These are phyloP conservation scores for Erythrophleum ivorense DNA, from an alignment of 331 rosid species.

Conservation along the genomic window DNA sequence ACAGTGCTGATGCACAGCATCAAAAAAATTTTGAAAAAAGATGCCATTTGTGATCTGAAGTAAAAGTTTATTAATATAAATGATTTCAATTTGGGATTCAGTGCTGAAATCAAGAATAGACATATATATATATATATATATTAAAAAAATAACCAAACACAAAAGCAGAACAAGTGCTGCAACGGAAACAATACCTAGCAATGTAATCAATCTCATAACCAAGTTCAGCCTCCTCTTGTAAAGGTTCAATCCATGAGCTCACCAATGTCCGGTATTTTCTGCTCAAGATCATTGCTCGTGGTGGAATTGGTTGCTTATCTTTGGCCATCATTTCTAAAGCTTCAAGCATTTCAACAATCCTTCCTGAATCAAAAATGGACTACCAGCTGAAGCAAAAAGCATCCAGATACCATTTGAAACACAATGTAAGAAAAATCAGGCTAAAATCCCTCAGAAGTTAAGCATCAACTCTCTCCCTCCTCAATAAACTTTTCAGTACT, in stretches of 20 bases:
- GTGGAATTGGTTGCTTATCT: constrained; percentile 80
- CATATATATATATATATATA: not conserved
- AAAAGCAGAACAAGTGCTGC: constrained; percentile 20
- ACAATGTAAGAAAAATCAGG: not conserved
- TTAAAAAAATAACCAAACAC: constrained; percentile 19
- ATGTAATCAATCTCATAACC: constrained; percentile 96
- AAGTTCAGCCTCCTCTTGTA: constrained; percentile 96
- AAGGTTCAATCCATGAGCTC: constrained; percentile 99
- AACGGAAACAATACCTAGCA: constrained; percentile 70
- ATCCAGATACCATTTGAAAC: constrained; percentile 24
- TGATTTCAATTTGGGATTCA: constrained; percentile 20
- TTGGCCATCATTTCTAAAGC: constrained; percentile 84
- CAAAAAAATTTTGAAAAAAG: not conserved
- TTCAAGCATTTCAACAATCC: constrained; percentile 85
- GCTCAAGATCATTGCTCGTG: constrained; percentile 95
- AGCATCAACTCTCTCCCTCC: not conserved
- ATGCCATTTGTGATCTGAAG: not conserved
- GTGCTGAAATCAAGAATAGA: constrained; percentile 17
- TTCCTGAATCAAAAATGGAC: constrained; percentile 62
- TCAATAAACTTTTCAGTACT: not conserved
- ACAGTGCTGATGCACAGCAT: constrained; percentile 5
- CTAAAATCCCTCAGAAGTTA: not conserved
- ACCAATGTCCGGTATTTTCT: constrained; percentile 92
- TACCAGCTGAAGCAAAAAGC: constrained; percentile 39
- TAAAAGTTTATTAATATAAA: not conserved